Conservation (phyloP, 805 yeast genomes). For the Yamadazyma philogaea region DNA sequence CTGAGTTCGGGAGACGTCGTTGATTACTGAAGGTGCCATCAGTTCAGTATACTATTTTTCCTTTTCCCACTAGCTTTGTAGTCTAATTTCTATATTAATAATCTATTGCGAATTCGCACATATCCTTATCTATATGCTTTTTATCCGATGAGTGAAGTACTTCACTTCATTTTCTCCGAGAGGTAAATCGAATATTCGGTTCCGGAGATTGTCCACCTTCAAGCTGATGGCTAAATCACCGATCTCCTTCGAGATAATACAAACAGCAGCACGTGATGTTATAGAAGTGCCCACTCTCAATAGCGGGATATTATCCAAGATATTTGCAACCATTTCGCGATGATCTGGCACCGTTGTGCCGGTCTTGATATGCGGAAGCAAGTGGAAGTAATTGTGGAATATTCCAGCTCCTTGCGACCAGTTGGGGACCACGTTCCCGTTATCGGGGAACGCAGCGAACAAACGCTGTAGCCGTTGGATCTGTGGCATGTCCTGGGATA, state of each 20-base stretch:
- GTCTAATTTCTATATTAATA: background rate
- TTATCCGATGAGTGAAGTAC: slow-evolving; percentile 22
- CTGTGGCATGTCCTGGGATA: slow-evolving; percentile 39
- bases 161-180: slow-evolving; percentile 46
- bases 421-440: slow-evolving; percentile 34
- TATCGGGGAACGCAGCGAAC: slow-evolving; percentile 42
- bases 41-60: too few species aligned
- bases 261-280: slow-evolving; percentile 47
- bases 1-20: slow-evolving; percentile 16
- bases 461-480: slow-evolving; percentile 39
- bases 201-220: slow-evolving; percentile 2
- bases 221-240: slow-evolving; percentile 38
- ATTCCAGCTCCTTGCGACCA: slow-evolving; percentile 62
- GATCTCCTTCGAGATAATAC: slow-evolving; percentile 50
- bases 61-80: background rate
- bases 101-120: background rate
- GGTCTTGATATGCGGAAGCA: slow-evolving; percentile 16
- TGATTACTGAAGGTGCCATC: slow-evolving; percentile 24
- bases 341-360: background rate
- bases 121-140: background rate
- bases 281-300: slow-evolving; percentile 27
- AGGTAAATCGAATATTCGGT: slow-evolving; percentile 30
- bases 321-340: slow-evolving; percentile 25
- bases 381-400: slow-evolving; percentile 48
- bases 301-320: slow-evolving; percentile 46